A percentile compares a stretch with the other conserved stretches of the same genome.
These are phyloP conservation scores for Wickerhamiella sergipiensis DNA, from an alignment of 805 yeast genomes.

Conservation along the genomic window DNA sequence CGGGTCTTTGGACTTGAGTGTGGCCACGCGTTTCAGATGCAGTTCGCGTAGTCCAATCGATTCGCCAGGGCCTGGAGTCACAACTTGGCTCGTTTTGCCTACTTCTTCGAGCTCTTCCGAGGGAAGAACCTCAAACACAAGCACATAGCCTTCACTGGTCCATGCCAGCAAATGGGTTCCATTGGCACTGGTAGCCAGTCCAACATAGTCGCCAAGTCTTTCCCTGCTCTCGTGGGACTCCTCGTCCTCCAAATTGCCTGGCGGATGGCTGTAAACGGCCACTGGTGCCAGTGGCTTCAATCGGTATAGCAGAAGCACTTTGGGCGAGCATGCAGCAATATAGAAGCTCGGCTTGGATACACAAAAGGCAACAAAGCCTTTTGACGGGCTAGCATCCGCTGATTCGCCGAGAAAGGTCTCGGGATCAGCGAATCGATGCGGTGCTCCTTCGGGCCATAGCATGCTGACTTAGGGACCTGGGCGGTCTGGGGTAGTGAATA, in stretches of 20 bases:
- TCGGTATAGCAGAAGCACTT: constrained; percentile 14
- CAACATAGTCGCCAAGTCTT: background rate
- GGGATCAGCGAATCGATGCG: constrained; percentile 10
- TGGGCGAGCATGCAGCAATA: constrained; percentile 11
- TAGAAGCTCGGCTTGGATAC: constrained; percentile 16
- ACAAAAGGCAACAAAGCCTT: constrained; percentile 6
- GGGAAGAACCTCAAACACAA: constrained; percentile 2
- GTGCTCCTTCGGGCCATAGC: constrained; percentile 21
- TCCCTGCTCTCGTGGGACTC: background rate
- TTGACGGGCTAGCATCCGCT: constrained; percentile 4
- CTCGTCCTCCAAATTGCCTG: constrained; percentile 4
- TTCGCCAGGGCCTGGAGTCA: constrained; percentile 29
- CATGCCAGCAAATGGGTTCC: background rate
- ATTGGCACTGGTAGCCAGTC: background rate
- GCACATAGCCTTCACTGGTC: background rate
- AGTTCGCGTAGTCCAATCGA: constrained; percentile 26
- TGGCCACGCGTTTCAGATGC: constrained; percentile 15
- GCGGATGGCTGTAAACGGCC: constrained; percentile 12
- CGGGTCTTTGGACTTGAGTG: constrained; percentile 22
- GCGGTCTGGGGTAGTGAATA: too few species aligned
- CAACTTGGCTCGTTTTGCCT: constrained; percentile 5
- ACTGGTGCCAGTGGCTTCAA: constrained; percentile 17
- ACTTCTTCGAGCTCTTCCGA: constrained; percentile 12
- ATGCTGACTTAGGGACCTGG: too few species aligned
- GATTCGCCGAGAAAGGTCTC: constrained; percentile 10